phyloP scores from a whole-genome alignment of 345 rosid species.

The Microcos paniculata region DNA sequence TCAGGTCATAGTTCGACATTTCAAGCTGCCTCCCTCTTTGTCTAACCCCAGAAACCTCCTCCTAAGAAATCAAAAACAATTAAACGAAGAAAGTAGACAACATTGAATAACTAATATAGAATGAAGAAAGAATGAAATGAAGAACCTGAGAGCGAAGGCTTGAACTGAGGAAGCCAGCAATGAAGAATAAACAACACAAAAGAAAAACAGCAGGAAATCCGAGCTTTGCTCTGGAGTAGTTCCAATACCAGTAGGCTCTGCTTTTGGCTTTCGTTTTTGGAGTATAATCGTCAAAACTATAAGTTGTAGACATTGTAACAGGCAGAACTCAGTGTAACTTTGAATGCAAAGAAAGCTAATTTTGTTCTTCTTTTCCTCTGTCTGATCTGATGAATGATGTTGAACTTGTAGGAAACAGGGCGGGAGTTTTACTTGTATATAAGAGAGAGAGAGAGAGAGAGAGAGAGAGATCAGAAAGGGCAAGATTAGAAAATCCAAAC shows the following conservation, averaged over 20 bases:
- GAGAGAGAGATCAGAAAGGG: too few relatives aligned
- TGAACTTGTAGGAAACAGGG: not conserved
- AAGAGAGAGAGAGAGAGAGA: not conserved
- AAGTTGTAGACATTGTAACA: not conserved
- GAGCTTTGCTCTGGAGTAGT: constrained; percentile 8
- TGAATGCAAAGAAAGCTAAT: not conserved
- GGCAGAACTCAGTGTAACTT: not conserved
- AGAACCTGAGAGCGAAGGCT: constrained; percentile 46
- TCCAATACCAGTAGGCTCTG: not conserved
- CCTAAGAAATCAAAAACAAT: not conserved
- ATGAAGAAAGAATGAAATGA: not conserved
- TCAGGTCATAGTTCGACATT: constrained; percentile 27
- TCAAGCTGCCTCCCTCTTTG: constrained; percentile 29
- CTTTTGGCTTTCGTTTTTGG: not conserved
- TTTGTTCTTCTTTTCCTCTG: too few relatives aligned
- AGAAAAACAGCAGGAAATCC: constrained; percentile 35
- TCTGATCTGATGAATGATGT: not conserved
- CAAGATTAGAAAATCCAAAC: too few relatives aligned
- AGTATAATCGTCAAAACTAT: not conserved
- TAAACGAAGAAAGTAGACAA: not conserved
- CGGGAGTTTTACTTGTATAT: not conserved
- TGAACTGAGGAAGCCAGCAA: constrained; percentile 47
- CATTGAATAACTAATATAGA: not conserved
- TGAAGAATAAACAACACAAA: constrained; percentile 47
- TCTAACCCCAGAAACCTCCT: constrained; percentile 26